Conservation (phyloP, 371 early-diverging fungal genomes). For the Dinochytrium kinnereticum region DNA sequence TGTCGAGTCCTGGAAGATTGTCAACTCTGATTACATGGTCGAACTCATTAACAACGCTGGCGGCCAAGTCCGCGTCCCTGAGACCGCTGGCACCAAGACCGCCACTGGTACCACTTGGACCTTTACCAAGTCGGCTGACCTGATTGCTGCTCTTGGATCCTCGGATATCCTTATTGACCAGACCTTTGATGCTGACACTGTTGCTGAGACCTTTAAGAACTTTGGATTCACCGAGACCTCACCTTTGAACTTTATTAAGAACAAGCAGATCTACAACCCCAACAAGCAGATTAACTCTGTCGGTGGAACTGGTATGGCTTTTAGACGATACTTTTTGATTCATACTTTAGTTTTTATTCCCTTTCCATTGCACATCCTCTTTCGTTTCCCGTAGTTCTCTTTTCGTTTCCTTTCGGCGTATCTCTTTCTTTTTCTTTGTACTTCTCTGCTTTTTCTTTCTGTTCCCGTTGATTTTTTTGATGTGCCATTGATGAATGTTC, state of each 20-base stretch:
- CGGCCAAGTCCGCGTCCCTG: conserved; percentile 8
- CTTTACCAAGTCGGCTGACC: conserved; percentile 19
- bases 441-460: not conserved
- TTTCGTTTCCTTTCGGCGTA: not conserved
- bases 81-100: not conserved
- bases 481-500: not conserved
- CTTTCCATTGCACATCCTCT: not conserved
- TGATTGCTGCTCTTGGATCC: conserved; percentile 17
- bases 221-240: conserved; percentile 13
- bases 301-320: conserved; percentile 16
- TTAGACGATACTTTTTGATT: not conserved
- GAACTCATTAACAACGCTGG: conserved; percentile 28
- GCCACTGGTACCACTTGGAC: not conserved
- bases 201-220: conserved; percentile 18
- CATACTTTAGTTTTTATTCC: not conserved
- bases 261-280: conserved; percentile 30
- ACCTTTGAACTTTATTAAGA: conserved; percentile 24
- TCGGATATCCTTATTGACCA: conserved; percentile 35
- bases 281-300: conserved; percentile 18
- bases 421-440: not conserved
- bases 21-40: conserved; percentile 17
- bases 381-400: not conserved
- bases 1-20: conserved; percentile 24
- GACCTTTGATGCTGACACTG: conserved; percentile 15
- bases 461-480: not conserved